These are phyloP conservation scores for Lentinula aciculospora DNA, from an alignment of 768 basidiomycete species.

Conservation along the genomic window DNA sequence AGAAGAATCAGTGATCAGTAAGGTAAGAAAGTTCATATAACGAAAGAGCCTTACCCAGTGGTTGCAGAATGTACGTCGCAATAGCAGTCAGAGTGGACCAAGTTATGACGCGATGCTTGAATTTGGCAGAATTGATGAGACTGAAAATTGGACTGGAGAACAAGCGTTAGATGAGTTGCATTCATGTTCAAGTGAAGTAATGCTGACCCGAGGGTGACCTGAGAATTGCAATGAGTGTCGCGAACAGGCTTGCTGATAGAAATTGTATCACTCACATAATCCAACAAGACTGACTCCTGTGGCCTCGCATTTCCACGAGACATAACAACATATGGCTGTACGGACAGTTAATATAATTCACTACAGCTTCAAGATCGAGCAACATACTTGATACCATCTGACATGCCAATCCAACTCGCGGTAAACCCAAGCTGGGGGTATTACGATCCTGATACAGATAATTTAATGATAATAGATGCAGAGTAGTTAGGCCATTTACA, in stretches of 20 bases:
- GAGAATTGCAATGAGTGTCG: slow-evolving; percentile 2
- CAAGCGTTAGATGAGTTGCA: background rate
- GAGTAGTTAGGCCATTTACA: slow-evolving; percentile 21
- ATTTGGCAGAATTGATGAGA: slow-evolving; percentile 39
- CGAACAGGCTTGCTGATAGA: background rate
- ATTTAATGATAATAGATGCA: background rate
- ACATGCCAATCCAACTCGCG: slow-evolving; percentile 48
- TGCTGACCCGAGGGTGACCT: slow-evolving; percentile 41
- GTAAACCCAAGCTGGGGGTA: slow-evolving; percentile 48
- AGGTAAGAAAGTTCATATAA: slow-evolving; percentile 14
- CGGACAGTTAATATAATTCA: background rate
- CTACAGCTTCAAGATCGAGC: too few relatives aligned
- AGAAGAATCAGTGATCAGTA: slow-evolving; percentile 7
- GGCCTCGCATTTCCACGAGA: slow-evolving; percentile 47
- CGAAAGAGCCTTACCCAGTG: slow-evolving; percentile 34
- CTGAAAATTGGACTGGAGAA: slow-evolving; percentile 33
- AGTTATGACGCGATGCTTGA: slow-evolving; percentile 50
- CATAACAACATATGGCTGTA: slow-evolving; percentile 58
- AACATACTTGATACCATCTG: slow-evolving; percentile 51
- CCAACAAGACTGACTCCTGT: slow-evolving; percentile 55
- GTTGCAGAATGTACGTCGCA: slow-evolving; percentile 45
- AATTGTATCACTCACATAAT: slow-evolving; percentile 44
- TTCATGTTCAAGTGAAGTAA: background rate
- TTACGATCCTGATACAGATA: slow-evolving; percentile 28
- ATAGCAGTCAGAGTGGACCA: slow-evolving; percentile 46